Conservation (phyloP, 2,329 filamentous ascomycete species). For the Albifimbria verrucaria region DNA sequence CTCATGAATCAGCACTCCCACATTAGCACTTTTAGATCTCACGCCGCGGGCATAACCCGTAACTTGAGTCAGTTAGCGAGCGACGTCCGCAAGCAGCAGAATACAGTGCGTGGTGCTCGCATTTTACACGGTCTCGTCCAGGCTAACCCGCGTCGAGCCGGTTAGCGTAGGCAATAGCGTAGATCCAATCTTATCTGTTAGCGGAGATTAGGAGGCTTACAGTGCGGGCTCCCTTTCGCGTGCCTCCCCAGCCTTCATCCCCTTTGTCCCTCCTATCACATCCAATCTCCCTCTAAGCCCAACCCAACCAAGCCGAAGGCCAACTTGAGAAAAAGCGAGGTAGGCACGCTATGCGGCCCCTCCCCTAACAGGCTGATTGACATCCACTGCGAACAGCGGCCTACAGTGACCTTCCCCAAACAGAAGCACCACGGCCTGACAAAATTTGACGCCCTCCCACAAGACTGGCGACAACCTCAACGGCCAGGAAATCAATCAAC, state of each 20-base stretch:
- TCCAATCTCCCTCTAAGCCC: not conserved
- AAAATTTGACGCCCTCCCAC: constrained; percentile 30
- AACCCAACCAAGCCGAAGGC: not conserved
- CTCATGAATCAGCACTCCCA: not conserved
- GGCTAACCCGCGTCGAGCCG: not conserved
- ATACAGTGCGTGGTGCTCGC: not conserved
- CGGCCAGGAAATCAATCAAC: constrained; percentile 28
- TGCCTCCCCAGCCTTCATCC: not conserved
- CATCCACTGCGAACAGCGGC: constrained; percentile 8
- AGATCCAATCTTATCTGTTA: not conserved
- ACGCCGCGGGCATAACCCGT: too few relatives aligned
- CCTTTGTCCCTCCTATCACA: not conserved
- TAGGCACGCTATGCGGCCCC: constrained; percentile 15
- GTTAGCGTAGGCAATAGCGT: not conserved
- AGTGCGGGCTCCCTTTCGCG: not conserved
- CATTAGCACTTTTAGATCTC: not conserved
- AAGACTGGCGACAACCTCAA: constrained; percentile 24
- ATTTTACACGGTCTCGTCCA: not conserved
- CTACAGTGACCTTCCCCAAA: constrained; percentile 13
- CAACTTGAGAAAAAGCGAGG: not conserved
- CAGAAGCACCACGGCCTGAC: constrained; percentile 14
- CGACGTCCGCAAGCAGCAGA: not conserved
- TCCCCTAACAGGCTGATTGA: constrained; percentile 18
- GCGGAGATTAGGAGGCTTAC: not conserved
- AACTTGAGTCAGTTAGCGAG: too few relatives aligned